Base-by-base conservation (phyloP, 2,329 filamentous ascomycete genomes). In the Thelonectria blattea region DNA sequence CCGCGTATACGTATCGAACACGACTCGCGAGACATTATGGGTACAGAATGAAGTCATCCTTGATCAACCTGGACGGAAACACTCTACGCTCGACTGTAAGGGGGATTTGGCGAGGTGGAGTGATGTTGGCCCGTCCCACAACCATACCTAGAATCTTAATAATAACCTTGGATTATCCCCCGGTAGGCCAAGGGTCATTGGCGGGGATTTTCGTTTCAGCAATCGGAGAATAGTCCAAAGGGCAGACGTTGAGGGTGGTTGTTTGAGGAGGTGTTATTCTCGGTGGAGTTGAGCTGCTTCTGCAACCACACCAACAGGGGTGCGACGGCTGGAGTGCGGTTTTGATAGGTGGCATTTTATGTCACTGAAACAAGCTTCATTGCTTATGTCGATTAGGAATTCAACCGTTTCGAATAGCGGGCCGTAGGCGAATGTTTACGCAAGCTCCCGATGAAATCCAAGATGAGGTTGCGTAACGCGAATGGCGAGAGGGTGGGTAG, bases 321-420 rank as follows among this genome's bases (percentile, higher is more conserved):
- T 43, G 14, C 41, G 41, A 12, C n/a, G 41, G 18, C 7, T 10
- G 41, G 5, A 8, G 10, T 17, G 14, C 9, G 9, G 1, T 10
- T 20, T 10, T 43, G 41, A 43, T 43, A 43, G 41, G 41, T 43
- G 41, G 41, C 41, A 15, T 43, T 43, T 43, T 43, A 20, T 43
- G 41, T 43, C 18, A 18, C 41, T 43, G n/a, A 43, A 20, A 43
- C 41, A 43, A 17, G 41, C 41, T 17, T 43, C n/a, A 20, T 43
- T 43, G 41, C 41, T 43, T 43, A 43, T 18, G 41, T 43, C 41
- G n/a, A 43, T 43, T 43, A 43, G 41, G 41, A 43, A 43, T 43
- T 43, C 15, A n/a, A 17, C 41, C 41, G 41, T 43, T 43, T 17
- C 41, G n/a, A 20, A 43, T 43, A 43, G 18, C 41, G 41, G 41